Evolutionary conservation across 2,329 filamentous ascomycete species (phyloP), one percentile per base, ranked within the genome.

Genomic region (Fusarium annulatum): DNA sequence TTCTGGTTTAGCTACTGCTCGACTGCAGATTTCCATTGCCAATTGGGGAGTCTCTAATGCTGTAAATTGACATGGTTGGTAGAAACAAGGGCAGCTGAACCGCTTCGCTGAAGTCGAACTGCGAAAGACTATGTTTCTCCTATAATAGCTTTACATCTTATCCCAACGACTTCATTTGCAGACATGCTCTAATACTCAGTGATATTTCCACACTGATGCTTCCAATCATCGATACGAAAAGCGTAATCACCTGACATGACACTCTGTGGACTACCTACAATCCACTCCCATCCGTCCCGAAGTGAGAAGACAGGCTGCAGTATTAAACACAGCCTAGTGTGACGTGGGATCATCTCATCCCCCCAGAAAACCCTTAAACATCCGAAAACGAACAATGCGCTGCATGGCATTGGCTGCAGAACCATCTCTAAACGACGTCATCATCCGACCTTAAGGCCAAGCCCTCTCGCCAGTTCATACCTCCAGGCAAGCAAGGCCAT

Each of bases 341-440:
- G 41, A 66, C 42, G 30, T 57, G 26, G 26, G 43, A 49, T 67
- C n/a, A 39, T 18, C 26, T 59, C n/a, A 46, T 16, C 33, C 19
- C 16, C 23, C 12, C 51, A 11, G 12, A 12, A 14, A 34, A 7
- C 28, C 34, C 19, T 28, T 39, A 7, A 7, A 28, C 16, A 9
- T 7, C 23, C 34, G 34, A 38, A 33, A 33, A 45, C 51, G 45
- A 51, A 60, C n/a, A 52, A 61, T 51, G 46, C 34, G 21, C 42
- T 39, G 36, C 46, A 36, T 48, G 23, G 26, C 7, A 68, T 67
- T 64, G 45, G 45, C 26, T 42, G 21, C 48, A 51, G 28, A 23
- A 38, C 8, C 23, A 43, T 45, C n/a, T 18, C n/a, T 55, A 34
- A 64, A 36, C 56, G 39, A 73, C 65, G 70, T 71, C 70, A 73